Evolutionary conservation across 1,139 yeast genomes (phyloP), one percentile per base, ranked within the genome.

Genomic region (Spathaspora sp.): DNA sequence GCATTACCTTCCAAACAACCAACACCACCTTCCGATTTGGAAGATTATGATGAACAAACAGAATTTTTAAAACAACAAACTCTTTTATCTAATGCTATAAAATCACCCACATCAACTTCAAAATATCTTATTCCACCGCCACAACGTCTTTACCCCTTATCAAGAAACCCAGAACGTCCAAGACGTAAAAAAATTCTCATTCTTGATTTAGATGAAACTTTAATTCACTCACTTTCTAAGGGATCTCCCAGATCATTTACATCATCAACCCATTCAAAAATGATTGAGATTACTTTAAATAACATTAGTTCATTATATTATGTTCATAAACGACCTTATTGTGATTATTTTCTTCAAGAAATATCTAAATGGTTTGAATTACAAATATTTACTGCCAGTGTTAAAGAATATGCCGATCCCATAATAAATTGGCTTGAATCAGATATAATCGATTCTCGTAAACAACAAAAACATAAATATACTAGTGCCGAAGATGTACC

Each of bases 381-480:
- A 39, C 93, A 90, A 41, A 81, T 93, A 10, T 90, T 90, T 69
- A 93, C 99, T 0, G 99, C 99, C 1, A 86, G 96, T 43, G 95
- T 93, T 49, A 84, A 84, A 64, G 97, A 90, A 62, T 93, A 93
- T 58, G 99, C 99, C 0, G 99, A 93, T 60, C 99, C 99, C 0
- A 95, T 93, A 50, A 89, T 93, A 44, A 95, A 91, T 65, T 89
- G 95, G 86, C 70, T 93, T 17, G 80, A 74, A 55, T 63, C 61
- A 45, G 78, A 74, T 42, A 62, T 71, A n/a, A 51, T 63, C 16
- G 60, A 51, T 38, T 48, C 51, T 39, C 29, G 37, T 13, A 47
- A 49, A 41, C 51, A 51, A 43, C 24, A 38, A 25, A 38, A 39
- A 7, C 33, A 43, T 11, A 38, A 39, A 16, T 27, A 46, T 16